Conservation (phyloP, 129 eudicot species). For the Pseudognaphalium luteoalbum region DNA sequence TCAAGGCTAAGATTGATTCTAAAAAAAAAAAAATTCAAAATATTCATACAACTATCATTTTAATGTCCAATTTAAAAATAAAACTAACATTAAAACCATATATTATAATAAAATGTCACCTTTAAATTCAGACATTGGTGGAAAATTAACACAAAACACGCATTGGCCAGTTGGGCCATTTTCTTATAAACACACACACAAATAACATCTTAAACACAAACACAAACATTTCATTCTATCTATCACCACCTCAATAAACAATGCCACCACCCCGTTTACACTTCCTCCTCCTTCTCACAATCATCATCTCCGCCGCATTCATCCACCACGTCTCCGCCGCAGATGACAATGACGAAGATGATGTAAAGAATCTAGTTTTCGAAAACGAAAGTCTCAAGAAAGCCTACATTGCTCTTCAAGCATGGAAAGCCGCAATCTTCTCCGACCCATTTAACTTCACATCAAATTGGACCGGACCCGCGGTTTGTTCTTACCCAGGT, state of each 20-base stretch:
- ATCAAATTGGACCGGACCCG: constrained; percentile 72
- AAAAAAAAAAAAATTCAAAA: constrained; percentile 11
- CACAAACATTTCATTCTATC: background rate
- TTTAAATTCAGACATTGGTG: constrained; percentile 24
- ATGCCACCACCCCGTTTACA: constrained; percentile 38
- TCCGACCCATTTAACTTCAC: constrained; percentile 88
- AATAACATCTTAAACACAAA: background rate
- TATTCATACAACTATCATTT: background rate
- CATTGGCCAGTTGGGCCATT: constrained; percentile 42
- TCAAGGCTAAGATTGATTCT: constrained; percentile 22
- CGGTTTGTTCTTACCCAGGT: constrained; percentile 72
- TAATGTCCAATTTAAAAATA: background rate
- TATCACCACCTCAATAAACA: background rate
- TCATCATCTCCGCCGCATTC: constrained; percentile 30
- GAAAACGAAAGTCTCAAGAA: constrained; percentile 53
- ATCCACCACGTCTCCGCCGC: constrained; percentile 36
- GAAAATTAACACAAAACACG: constrained; percentile 29
- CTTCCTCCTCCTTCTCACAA: constrained; percentile 26
- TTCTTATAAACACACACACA: constrained; percentile 6
- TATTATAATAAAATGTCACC: constrained; percentile 12
- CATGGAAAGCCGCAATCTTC: constrained; percentile 74
- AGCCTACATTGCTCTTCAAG: constrained; percentile 90
- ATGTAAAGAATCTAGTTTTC: constrained; percentile 35
- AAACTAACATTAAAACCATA: background rate
- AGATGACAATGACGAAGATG: constrained; percentile 28